A percentile compares a stretch with the other conserved stretches of the same genome.
Evolutionary conservation across 2,329 filamentous ascomycete species (phyloP).

Genomic region (Fusarium staphyleae): DNA sequence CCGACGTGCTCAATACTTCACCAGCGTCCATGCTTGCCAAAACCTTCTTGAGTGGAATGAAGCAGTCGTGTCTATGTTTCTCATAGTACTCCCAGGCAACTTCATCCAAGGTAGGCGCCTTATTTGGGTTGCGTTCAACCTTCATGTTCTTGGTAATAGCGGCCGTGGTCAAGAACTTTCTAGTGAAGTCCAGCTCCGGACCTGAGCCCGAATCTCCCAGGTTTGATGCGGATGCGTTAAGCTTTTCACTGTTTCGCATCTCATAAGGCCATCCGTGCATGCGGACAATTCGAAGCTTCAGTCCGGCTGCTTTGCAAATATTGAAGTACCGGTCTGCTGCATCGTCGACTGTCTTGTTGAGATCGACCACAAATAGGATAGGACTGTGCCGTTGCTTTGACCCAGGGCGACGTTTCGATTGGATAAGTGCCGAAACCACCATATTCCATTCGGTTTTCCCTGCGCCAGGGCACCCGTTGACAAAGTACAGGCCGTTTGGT

Average conservation of each 20-base stretch:
- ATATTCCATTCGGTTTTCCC: conserved; percentile 59
- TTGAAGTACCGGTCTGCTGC: conserved; percentile 52
- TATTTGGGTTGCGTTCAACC: conserved; percentile 21
- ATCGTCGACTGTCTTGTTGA: conserved; percentile 57
- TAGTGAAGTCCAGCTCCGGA: conserved; percentile 44
- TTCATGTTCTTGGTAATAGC: conserved; percentile 33
- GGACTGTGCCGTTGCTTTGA: conserved; percentile 39
- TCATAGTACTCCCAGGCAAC: conserved; percentile 52
- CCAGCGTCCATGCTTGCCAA: conserved; percentile 44
- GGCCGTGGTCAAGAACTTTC: conserved; percentile 45
- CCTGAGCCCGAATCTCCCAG: not conserved
- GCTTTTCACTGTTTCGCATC: conserved; percentile 42
- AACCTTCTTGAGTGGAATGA: conserved; percentile 48
- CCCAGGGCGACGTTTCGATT: conserved; percentile 40
- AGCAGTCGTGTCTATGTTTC: conserved; percentile 41
- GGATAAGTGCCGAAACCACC: conserved; percentile 50
- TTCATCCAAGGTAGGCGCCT: conserved; percentile 53
- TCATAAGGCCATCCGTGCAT: conserved; percentile 53
- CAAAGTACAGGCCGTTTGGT: conserved; percentile 53
- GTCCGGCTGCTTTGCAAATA: conserved; percentile 47
- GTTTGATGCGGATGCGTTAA: conserved; percentile 34
- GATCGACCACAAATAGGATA: conserved; percentile 55
- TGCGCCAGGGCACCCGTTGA: conserved; percentile 56
- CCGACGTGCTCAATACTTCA: conserved; percentile 35
- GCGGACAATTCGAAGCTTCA: conserved; percentile 47